These are phyloP conservation scores for Delitschia confertaspora DNA, from an alignment of 495 filamentous ascomycete genomes.

Conservation along the genomic window DNA sequence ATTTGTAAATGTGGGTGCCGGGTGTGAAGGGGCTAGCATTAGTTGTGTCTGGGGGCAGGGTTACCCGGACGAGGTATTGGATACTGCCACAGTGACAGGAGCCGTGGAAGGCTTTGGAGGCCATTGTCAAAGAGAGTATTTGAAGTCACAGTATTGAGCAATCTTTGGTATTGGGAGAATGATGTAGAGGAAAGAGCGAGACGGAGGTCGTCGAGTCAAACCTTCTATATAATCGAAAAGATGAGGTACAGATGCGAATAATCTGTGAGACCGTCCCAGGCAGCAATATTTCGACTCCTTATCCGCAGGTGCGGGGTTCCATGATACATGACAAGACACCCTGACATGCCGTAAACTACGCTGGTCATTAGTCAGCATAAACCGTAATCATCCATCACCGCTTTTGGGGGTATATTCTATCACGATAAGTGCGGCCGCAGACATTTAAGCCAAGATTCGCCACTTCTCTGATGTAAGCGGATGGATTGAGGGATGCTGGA, in stretches of 20 bases:
- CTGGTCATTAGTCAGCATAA: no score
- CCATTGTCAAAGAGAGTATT: constrained; percentile 1
- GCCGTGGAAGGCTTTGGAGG: constrained; percentile 16
- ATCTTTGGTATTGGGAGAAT: not conserved
- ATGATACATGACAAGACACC: not conserved
- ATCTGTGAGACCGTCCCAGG: not conserved
- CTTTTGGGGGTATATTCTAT: no score
- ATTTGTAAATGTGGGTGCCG: constrained; percentile 25
- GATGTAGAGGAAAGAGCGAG: not conserved
- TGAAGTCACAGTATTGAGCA: not conserved
- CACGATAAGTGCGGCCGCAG: no score
- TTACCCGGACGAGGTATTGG: constrained; percentile 22
- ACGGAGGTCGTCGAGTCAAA: not conserved
- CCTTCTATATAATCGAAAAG: no score
- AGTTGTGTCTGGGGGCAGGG: constrained; percentile 12
- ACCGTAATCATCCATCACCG: no score
- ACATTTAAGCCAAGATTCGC: no score
- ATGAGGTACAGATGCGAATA: no score
- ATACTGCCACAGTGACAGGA: constrained; percentile 27
- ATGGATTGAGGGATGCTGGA: no score
- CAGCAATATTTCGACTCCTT: not conserved
- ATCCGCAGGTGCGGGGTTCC: not conserved
- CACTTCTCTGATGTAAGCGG: no score
- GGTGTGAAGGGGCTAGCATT: not conserved
- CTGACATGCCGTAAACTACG: no score